Evolutionary conservation across 1,139 yeast species (phyloP), one percentile per base, ranked within the genome.

Genomic region (Pneumocystis sp.): DNA sequence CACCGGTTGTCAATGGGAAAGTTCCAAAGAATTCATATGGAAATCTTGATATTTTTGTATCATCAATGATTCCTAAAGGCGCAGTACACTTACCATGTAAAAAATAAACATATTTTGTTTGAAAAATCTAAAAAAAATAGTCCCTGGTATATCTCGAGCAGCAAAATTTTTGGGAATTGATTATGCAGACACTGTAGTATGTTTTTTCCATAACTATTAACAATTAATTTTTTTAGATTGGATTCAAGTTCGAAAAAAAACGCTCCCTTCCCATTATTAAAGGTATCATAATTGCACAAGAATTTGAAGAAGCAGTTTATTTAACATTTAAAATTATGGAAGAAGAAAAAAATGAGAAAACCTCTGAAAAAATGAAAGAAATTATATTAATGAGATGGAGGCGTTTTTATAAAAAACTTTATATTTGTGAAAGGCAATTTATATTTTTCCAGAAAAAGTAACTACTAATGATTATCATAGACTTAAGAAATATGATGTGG

Each of bases 21-120:
- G 82, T 91, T 3, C 85, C 87, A 1, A 86, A 84, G 70, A 90
- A 90, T 73, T 84, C 85, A 0, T 90, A 79, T 73, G 95, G 96
- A 0, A 90, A 91, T 69, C 82, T 91, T 64, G 97, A 91, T 72
- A 76, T 89, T 0, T 91, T 87, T 74, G 81, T 81, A 0, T 82
- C 85, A 0, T 79, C 83, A 60, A 91, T 91, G 97, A 76, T 91
- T 1, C 98, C 99, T 0, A 80, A 77, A 37, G 91, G 93, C 31
- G 95, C 89, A 1, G 81, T 77, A n/a, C 82, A 89, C 66, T 75
- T 89, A 10, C 76, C 81, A 1, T 78, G 82, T 68, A 81, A 81
- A 42, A 74, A 40, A 44, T 29, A 29, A 50, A 12, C 56, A 50
- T 19, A 56, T 62, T 37, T 65, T 59, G 7, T 29, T 44, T 61